Base-by-base conservation (phyloP, 306 rosid species). In the Herpetospermum pedunculosum region DNA sequence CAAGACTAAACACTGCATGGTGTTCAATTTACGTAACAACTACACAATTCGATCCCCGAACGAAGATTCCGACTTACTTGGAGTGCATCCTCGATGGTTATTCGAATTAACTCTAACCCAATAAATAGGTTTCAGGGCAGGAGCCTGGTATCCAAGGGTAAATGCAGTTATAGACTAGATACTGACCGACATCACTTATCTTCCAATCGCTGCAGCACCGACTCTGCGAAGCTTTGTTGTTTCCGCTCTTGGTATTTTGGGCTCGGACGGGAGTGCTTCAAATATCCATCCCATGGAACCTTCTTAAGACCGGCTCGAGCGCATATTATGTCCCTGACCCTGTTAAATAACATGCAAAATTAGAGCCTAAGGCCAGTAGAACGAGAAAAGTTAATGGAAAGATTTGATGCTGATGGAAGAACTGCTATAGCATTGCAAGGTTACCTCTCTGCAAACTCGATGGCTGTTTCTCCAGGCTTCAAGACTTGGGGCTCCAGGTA, bases 271-370 rank as follows among this genome's bases (percentile, higher is more conserved):
- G 98, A 88, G 81, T 94, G 89, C 86, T 94, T 94, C 65, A 94
- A 88, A 78, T 88, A 94, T 78, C 98, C 98, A 77, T 94, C 97
- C 98, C 98, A 94, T 16, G 97, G 98, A 81, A 91, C 98, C 84
- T 30, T 94, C 82, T 89, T 91, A 30, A 94, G 95, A 72, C 98
- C 98, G 40, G 98, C 98, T 52, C 98, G 86, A 64, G 78, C 74
- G 13, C 96, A 85, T 69, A 94, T 94, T 81, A 94, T 88, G 77
- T 80, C 95, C 88, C 98, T 83, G 55, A 94, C 89, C 91, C 98
- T 94, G 84, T 73, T 46, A 70, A 80, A 4, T 23, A 19, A 63
- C 69, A 26, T 72, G 53, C 78, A 9, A 63, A 76, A 75, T 8
- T 72, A 68, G 55, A 75, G 53, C 40, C 49, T 3, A 55, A 40